Percentiles rank a stretch among this genome's conserved stretches.
Conservation (phyloP, 176 grass and related monocot genomes). For the Oropetium thomaeum region DNA sequence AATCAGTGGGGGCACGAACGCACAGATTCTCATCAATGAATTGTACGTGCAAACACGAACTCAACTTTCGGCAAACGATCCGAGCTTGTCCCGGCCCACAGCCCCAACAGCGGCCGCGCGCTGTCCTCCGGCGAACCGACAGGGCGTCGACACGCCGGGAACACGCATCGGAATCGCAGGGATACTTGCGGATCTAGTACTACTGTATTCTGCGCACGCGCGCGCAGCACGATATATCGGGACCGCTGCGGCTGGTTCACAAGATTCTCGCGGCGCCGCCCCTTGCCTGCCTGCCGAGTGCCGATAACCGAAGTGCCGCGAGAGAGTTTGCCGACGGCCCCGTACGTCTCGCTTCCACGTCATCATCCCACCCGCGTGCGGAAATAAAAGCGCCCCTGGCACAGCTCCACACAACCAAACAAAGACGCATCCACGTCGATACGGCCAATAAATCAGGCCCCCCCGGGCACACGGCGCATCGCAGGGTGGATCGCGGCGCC, state of each 20-base stretch:
- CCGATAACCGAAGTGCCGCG: too few relatives aligned
- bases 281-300: neutral
- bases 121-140: constrained; percentile 26
- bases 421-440: neutral
- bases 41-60: too few relatives aligned
- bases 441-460: neutral
- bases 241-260: too few relatives aligned
- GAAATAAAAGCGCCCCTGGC: too few relatives aligned
- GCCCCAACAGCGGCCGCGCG: neutral
- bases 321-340: neutral
- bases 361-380: neutral
- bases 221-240: too few relatives aligned
- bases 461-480: neutral
- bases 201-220: neutral
- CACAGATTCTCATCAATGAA: neutral
- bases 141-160: constrained; percentile 11
- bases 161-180: neutral
- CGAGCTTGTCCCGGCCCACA: too few relatives aligned
- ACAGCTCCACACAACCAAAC: too few relatives aligned
- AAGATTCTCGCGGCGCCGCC: neutral
- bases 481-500: constrained; percentile 29
- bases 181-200: too few relatives aligned
- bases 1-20: neutral
- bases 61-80: too few relatives aligned
- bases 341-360: neutral